Base-by-base conservation (phyloP, 495 filamentous ascomycete genomes). In the Lasiosphaeria miniovina region DNA sequence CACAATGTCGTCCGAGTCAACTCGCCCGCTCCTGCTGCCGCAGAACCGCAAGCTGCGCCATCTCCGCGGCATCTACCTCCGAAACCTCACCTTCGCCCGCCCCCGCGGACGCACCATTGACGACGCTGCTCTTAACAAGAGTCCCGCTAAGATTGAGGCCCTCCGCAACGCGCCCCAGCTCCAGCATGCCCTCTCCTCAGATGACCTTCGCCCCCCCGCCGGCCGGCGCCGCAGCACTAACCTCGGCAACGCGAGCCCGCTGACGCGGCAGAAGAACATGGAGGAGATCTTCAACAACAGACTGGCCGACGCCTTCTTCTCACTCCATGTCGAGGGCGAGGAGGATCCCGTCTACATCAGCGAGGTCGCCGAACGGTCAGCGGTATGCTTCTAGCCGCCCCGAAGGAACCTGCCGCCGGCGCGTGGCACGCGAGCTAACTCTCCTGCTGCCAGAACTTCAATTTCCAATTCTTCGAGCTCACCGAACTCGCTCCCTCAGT, bases 41-140 rank as follows among this genome's bases (percentile, higher is more conserved):
- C 77, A 95, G 85, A 96, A 95, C 69, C 86, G 92, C 64, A 93
- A 88, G 71, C 80, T 98, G 34, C 86, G 94, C 54, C 92, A 97
- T 76, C 80, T 98, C 14, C 86, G 89, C 62, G 91, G 90, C 54
- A 86, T 98, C 52, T 92, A 88, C 50, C 74, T 97, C 31, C 90
- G 94, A 52, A 98, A 97, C 70, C 77, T 97, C 40, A 82, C 85
- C 56, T 84, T 93, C 52, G 75, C 69, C 12, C 78, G 84, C 46
- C 74, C 82, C 54, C 84, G 84, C 52, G 84, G 88, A 46, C 88
- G 84, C 65, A 92, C 93, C 31, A 86, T 89, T 70, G 92, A 96
- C 71, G 93, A 96, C 68, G 89, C 89, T 55, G 89, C 86, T 54
- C 83, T 96, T 41, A 84, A 90, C 66, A 86, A 85, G 66, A 85